These are phyloP conservation scores for Artemisia argyi DNA, from an alignment of 129 eudicot species.

Conservation along the genomic window DNA sequence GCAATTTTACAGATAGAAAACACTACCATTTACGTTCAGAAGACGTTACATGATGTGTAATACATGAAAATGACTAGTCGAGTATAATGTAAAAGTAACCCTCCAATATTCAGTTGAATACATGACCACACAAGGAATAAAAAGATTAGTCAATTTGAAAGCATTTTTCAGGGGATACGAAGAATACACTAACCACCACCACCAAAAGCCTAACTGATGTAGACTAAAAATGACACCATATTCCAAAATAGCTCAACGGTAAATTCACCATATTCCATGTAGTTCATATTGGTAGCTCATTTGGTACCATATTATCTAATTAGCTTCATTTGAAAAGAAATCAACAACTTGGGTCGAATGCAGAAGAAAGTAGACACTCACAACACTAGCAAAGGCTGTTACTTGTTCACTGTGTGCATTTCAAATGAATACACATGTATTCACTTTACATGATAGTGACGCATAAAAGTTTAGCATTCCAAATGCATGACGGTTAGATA, in stretches of 20 bases:
- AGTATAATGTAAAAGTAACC: neutral
- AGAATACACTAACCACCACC: constrained; percentile 2
- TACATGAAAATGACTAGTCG: neutral
- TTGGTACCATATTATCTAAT: constrained; percentile 1
- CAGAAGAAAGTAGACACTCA: constrained; percentile 21
- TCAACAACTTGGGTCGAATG: constrained; percentile 18
- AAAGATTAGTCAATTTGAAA: constrained; percentile 15
- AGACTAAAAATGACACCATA: constrained; percentile 10
- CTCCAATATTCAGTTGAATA: constrained; percentile 1
- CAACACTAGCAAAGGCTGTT: constrained; percentile 24
- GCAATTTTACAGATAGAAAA: neutral
- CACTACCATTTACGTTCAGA: neutral
- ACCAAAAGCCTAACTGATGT: neutral
- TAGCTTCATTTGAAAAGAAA: constrained; percentile 12
- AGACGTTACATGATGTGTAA: neutral
- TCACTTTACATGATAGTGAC: constrained; percentile 25
- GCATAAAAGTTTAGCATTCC: constrained; percentile 18
- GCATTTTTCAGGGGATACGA: constrained; percentile 9
- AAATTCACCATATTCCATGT: constrained; percentile 10
- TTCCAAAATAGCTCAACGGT: neutral
- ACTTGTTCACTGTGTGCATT: constrained; percentile 10
- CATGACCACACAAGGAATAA: constrained; percentile 22
- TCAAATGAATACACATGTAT: neutral
- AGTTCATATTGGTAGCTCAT: constrained; percentile 3
- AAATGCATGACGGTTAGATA: neutral